Evolutionary conservation across 345 rosid species (phyloP), one percentile per base, ranked within the genome.

Genomic region (Barbarea vulgaris): DNA sequence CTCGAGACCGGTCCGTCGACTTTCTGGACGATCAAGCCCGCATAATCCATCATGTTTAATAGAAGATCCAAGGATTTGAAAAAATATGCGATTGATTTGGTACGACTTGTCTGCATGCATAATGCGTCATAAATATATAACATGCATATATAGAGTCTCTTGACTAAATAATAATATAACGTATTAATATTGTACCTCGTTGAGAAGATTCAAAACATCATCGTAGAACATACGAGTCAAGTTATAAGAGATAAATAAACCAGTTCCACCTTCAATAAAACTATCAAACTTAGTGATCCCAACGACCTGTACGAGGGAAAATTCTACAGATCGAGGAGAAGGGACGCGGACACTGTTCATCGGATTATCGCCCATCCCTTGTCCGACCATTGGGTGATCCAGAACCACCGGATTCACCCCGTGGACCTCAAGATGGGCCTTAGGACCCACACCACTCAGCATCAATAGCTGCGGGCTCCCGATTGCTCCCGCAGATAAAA

Each of bases 391-490:
- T 0, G 91, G 88, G 9, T 85, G 87, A 44, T 93, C 85, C 4
- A 75, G 11, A 17, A 83, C 11, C 30, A 76, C 24, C 9, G 86
- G 87, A 0, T 70, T 11, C 21, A 93, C 81, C 4, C 82, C 79
- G 0, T 80, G 83, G 28, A 63, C 37, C 15, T 24, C 28, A 22
- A 90, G 91, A 41, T 84, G 86, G 6, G 54, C 11, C 9, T 21
- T 69, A 1, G 98, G 98, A 36, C 96, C 98, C 4, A 93, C 74
- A 0, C 95, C 95, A 34, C 95, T 90, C 8, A 93, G 37, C 95
- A 93, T 84, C 55, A 93, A 54, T 11, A 89, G 52, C 7, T 91
- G 97, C 3, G 96, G 98, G 84, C 98, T 93, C 9, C 93, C 93
- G 0, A 93, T 6, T 17, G 96, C 93, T 0, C 98, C 97, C 0